Base-by-base conservation (phyloP, 352 stramenopile genomes). In the Phytophthora pluvialis region DNA sequence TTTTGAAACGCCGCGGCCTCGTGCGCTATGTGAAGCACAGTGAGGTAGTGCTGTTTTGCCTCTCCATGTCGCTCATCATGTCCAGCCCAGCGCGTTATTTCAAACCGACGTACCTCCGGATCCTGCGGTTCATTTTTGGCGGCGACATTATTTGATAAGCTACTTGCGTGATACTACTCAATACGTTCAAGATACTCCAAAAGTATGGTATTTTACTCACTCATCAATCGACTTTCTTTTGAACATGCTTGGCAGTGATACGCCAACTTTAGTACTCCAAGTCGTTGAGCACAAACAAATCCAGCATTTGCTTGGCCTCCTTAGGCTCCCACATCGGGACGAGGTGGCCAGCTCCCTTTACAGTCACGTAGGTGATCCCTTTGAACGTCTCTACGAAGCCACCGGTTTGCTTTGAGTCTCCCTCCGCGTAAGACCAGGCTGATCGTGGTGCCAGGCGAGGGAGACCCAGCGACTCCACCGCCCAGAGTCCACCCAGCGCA, bases 331-430 rank as follows among this genome's bases (percentile, higher is more conserved):
- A 88, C 64, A 81, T 78, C 1, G 91, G 93, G 48, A 97, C 92
- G 55, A 98, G 78, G 65, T 98, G 91, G 13, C 94, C 94, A 1
- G 89, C 88, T 11, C 91, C 93, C 51, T 95, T 92, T 57, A 98
- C 93, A 0, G 92, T 98, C 46, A 97, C 57, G 68, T 95, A 98
- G 25, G 70, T 83, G 13, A 98, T 58, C n/a, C 75, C 79, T 28
- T 93, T 63, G 62, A 95, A 98, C 31, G 72, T 78, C 29, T 95
- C 82, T 5, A 95, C 70, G 48, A 97, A 93, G 6, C 92, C 92
- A 10, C 75, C 92, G 12, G 90, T 91, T 74, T 98, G 91, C 31
- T 77, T 66, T 18, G 40, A 70, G 38, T 75, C 65, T 33, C 73
- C 71, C 21, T 71, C 50, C 1, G 61, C 60, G 3, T 77, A 75